Base-by-base conservation (phyloP, 2,329 filamentous ascomycete species). In the Ceratocystis papillata region DNA sequence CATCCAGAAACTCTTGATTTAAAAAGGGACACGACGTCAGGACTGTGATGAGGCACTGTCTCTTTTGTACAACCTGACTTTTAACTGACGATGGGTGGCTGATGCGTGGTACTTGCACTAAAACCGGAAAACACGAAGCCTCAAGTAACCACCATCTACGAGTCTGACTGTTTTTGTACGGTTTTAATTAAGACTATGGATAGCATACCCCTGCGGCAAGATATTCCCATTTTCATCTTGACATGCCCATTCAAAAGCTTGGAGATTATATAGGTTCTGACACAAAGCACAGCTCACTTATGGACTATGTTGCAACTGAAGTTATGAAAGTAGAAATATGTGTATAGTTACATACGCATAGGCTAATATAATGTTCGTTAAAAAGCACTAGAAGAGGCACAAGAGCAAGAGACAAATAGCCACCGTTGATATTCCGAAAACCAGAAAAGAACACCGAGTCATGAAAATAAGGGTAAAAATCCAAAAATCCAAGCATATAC, bases 341-440 rank as follows among this genome's bases (percentile, higher is more conserved):
- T 55, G 20, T 25, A 55, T 55, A 25, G 22, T 22, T 30, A 55
- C 10, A 28, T 55, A 55, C 12, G 20, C 15, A 55, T 28, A 55
- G 25, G 20, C 25, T 25, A 55, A 55, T 55, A 55, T 55, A 25
- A 25, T 15, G 20, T 55, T 55, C 50, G 25, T 25, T 20, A 22
- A 55, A 28, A 15, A 15, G 5, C 20, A 25, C n/a, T n/a, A 20
- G 10, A 60, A 30, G 17, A 60, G 30, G 30, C 33, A 15, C 20
- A 41, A 17, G 22, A 28, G 41, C 25, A 37, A 37, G n/a, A 44
- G 41, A 17, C n/a, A 44, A 33, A 61, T n/a, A 41, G 59, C 59
- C 30, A 25, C 50, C 50, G 25, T 55, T 55, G 50, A 55, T 55
- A 55, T 55, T 55, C 25, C 50, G 15, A 63, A 63, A 53, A 20